phyloP scores from a whole-genome alignment of 345 rosid genomes.

The Lumnitzera littorea region DNA sequence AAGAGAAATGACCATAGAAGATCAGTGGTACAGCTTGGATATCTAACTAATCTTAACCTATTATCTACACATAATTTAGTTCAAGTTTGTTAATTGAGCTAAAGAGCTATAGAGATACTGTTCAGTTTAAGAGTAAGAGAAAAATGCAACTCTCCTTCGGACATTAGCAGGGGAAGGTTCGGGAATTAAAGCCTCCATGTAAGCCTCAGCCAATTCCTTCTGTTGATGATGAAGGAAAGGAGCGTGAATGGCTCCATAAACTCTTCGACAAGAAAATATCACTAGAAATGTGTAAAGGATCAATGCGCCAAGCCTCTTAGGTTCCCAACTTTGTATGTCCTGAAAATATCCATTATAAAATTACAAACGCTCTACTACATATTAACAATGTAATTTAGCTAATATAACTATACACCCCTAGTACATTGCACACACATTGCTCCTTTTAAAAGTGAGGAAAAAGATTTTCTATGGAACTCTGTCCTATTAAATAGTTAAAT shows the following conservation, averaged over 20 bases:
- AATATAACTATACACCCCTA: no score
- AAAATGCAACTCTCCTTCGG: slow-evolving; percentile 40
- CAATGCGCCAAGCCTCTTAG: slow-evolving; percentile 47
- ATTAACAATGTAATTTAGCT: no score
- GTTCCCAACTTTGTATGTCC: slow-evolving; percentile 77
- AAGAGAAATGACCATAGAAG: not conserved
- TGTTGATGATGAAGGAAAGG: slow-evolving; percentile 50
- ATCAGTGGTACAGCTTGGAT: no score
- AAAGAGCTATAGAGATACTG: slow-evolving; percentile 1
- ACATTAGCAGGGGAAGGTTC: slow-evolving; percentile 80
- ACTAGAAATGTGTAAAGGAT: slow-evolving; percentile 51
- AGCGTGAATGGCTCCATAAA: slow-evolving; percentile 60
- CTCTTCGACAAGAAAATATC: slow-evolving; percentile 52
- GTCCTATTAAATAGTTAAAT: no score
- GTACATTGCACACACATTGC: no score
- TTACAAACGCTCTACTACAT: no score
- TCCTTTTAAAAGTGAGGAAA: no score
- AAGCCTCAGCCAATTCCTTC: slow-evolving; percentile 75
- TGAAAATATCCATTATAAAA: slow-evolving; percentile 20
- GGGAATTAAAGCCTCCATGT: slow-evolving; percentile 93
- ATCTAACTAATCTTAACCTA: not conserved
- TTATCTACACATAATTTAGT: not conserved
- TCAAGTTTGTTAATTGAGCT: not conserved
- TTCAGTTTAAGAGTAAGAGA: not conserved
- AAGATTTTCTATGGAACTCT: no score